Evolutionary conservation across 129 eudicot genomes (phyloP), one percentile per base, ranked within the genome.

Genomic region (Chrysanthemum seticuspe): DNA sequence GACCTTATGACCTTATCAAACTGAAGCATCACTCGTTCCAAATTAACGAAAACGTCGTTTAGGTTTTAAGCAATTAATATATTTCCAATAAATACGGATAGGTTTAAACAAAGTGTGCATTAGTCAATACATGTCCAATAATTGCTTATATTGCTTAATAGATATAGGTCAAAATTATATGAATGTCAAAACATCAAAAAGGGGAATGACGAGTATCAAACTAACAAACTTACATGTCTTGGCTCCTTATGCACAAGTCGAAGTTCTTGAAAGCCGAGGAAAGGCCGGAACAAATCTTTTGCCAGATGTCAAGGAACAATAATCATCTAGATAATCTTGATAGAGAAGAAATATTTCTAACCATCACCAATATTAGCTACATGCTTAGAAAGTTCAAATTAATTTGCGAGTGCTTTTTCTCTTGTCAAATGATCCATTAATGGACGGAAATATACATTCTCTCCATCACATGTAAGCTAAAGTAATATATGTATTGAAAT

Each of bases 201-300:
- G 54, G 40, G 61, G 66, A 60, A 45, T 57, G 60, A n/a, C 1
- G 23, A 19, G 34, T 73, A 49, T 62, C 69, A 27, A 16, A 77
- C 96, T 73, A 49, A 49, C 69, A 27, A 16, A 77, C 96, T 85
- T 84, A 93, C 98, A 74, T 83, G 82, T 77, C 98, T 81, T 40
- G 98, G 95, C 85, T 89, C 98, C 89, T 89, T 89, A 77, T 93
- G 98, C 69, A 93, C 91, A 73, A 93, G 85, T 83, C 86, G 86
- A 23, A 93, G 80, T 73, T 93, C 98, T 71, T 78, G 79, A 70
- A 85, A 93, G 54, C 98, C 98, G 72, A 75, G 74, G 74, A 93
- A 89, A 55, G 98, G 96, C 44, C 98, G 96, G 65, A 89, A 93
- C 81, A 93, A 83, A 84, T 89, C 98, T 93, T 72, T 71, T 40